Evolutionary conservation across 2,329 filamentous ascomycete genomes (phyloP).

Genomic region (Curvularia eragrostidis): DNA sequence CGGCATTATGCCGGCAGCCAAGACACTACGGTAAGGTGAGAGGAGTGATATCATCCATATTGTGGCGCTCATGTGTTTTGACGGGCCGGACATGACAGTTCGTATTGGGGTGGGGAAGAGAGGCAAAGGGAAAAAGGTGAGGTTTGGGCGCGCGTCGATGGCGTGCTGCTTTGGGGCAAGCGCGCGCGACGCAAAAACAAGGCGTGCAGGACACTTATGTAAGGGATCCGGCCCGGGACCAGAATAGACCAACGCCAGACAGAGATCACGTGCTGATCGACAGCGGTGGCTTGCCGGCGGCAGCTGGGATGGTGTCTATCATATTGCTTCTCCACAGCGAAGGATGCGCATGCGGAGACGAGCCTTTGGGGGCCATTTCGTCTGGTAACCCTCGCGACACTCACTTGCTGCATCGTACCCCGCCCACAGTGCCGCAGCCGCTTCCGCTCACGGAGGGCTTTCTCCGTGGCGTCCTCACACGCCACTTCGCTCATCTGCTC

Average conservation of each 20-base stretch:
- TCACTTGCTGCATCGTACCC: not conserved
- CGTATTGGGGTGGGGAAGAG: constrained; percentile 9
- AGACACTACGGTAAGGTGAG: constrained; percentile 1
- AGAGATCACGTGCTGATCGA: not conserved
- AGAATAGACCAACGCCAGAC: not conserved
- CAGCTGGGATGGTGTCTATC: not conserved
- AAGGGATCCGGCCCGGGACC: not conserved
- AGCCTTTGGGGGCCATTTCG: not conserved
- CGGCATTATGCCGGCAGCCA: constrained; percentile 4
- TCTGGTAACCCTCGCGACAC: not conserved
- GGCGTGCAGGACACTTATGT: constrained; percentile 7
- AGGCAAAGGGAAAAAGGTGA: not conserved
- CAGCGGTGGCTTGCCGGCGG: not conserved
- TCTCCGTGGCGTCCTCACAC: constrained; percentile 1
- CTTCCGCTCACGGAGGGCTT: not conserved
- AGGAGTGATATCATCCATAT: constrained; percentile 18
- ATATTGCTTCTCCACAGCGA: not conserved
- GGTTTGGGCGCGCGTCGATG: constrained; percentile 10
- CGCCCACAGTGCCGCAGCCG: not conserved
- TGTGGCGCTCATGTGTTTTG: constrained; percentile 21
- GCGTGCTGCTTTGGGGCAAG: not conserved
- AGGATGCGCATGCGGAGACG: not conserved
- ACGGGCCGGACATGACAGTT: constrained; percentile 10
- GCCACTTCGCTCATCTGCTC: constrained; percentile 1
- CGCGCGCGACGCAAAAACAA: not conserved